Evolutionary conservation across 208 protist species (phyloP).

Genomic region (Leishmania arabica): DNA sequence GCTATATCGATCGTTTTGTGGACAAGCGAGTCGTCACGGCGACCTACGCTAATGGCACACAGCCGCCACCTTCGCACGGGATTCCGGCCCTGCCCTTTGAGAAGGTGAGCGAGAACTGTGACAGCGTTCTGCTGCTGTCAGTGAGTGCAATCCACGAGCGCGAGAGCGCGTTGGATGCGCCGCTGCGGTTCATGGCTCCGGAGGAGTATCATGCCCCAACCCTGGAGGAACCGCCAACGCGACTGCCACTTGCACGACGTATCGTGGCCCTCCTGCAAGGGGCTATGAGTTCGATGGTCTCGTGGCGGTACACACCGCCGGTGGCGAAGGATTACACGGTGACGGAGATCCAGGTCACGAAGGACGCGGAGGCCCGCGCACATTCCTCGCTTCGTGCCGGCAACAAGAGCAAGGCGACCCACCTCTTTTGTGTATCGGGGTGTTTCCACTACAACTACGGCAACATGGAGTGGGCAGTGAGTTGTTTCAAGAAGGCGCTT

Average conservation of each 20-base stretch:
- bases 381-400: conserved; percentile 58
- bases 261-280: conserved; percentile 80
- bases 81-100: conserved; percentile 77
- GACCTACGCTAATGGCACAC: conserved; percentile 26
- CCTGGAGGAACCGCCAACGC: conserved; percentile 69
- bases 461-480: conserved; percentile 70
- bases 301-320: conserved; percentile 36
- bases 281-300: conserved; percentile 47
- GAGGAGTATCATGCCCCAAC: conserved; percentile 68
- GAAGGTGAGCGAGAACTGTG: conserved; percentile 39
- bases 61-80: conserved; percentile 32
- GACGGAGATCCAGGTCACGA: conserved; percentile 48
- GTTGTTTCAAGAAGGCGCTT: conserved; percentile 57
- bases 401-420: conserved; percentile 52
- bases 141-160: conserved; percentile 48
- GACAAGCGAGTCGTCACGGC: conserved; percentile 42
- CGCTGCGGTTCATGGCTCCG: conserved; percentile 76
- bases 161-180: conserved; percentile 78
- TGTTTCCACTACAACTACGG: conserved; percentile 84
- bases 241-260: conserved; percentile 59
- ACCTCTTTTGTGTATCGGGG: conserved; percentile 58
- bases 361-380: conserved; percentile 69
- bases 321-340: conserved; percentile 21
- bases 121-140: conserved; percentile 50
- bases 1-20: conserved; percentile 57